A percentile compares a stretch with the other conserved stretches of the same genome.
These are phyloP conservation scores for Cryptococcus sp. DNA, from an alignment of 1,284 basidiomycete genomes.

Conservation along the genomic window DNA sequence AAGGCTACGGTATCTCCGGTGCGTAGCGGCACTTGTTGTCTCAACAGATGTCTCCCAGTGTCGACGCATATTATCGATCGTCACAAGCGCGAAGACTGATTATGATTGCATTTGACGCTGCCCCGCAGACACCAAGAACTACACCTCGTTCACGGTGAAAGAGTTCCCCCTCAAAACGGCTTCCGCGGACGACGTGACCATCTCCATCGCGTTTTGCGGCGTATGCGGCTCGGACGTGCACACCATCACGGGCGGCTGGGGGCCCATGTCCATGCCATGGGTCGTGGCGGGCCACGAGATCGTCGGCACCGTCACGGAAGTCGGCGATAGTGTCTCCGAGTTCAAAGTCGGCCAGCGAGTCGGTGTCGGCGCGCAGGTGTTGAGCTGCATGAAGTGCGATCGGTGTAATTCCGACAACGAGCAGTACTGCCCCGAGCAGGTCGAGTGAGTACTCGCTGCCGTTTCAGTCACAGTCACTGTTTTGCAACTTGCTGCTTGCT, in stretches of 20 bases:
- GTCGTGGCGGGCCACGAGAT: constrained; percentile 57
- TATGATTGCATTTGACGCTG: neutral
- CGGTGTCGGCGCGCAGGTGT: constrained; percentile 57
- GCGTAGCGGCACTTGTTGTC: constrained; percentile 4
- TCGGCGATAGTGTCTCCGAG: constrained; percentile 52
- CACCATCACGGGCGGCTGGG: constrained; percentile 53
- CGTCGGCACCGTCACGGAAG: constrained; percentile 54
- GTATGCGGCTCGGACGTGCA: constrained; percentile 45
- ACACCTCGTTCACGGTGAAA: constrained; percentile 39
- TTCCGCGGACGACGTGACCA: constrained; percentile 57
- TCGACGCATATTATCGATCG: no score
- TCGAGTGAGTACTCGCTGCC: constrained; percentile 34
- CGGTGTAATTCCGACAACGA: constrained; percentile 54
- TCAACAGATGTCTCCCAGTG: no score
- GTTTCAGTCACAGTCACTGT: no score
- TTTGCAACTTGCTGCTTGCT: neutral
- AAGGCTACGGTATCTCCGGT: constrained; percentile 40
- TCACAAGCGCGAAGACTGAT: neutral
- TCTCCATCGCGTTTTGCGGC: constrained; percentile 69
- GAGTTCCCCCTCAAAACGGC: constrained; percentile 39
- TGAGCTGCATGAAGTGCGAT: constrained; percentile 55
- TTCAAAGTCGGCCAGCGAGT: constrained; percentile 56
- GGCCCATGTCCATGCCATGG: constrained; percentile 45
- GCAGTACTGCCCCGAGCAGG: constrained; percentile 35
- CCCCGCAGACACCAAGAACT: constrained; percentile 35